These are phyloP conservation scores for Aphanomyces euteiches DNA, from an alignment of 352 stramenopile genomes.

Conservation along the genomic window DNA sequence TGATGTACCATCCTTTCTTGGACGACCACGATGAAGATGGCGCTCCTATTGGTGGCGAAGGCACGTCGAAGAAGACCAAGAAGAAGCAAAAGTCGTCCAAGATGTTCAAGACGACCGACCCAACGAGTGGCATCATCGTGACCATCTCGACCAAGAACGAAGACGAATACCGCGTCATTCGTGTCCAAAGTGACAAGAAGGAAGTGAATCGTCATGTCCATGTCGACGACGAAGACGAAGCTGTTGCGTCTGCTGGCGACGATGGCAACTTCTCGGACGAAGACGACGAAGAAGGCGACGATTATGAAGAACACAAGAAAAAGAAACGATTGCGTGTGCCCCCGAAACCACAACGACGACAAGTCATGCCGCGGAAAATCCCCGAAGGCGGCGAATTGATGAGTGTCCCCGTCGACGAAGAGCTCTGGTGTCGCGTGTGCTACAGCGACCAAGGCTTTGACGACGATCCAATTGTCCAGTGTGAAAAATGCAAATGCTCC, in stretches of 20 bases:
- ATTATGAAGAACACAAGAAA: conserved; percentile 41
- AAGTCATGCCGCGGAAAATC: conserved; percentile 51
- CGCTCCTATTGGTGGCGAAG: conserved; percentile 29
- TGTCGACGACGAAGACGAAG: conserved; percentile 31
- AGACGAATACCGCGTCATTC: conserved; percentile 33
- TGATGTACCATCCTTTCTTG: conserved; percentile 85
- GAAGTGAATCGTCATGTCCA: conserved; percentile 27
- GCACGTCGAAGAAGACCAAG: conserved; percentile 35
- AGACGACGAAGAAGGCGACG: conserved; percentile 36
- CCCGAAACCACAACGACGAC: conserved; percentile 25
- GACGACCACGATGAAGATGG: conserved; percentile 45
- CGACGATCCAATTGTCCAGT: conserved; percentile 86
- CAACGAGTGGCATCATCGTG: conserved; percentile 37
- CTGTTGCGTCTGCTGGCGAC: conserved; percentile 27
- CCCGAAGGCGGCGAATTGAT: not conserved
- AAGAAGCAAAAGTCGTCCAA: conserved; percentile 33
- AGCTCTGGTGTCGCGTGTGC: conserved; percentile 88
- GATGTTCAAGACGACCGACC: not conserved
- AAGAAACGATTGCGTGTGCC: conserved; percentile 36
- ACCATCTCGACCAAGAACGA: conserved; percentile 26
- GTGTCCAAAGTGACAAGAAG: conserved; percentile 35
- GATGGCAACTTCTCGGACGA: conserved; percentile 31
- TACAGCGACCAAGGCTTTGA: conserved; percentile 84
- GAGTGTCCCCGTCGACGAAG: conserved; percentile 45
- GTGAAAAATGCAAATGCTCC: conserved; percentile 75